Percentiles rank a stretch among this genome's conserved stretches.
These are phyloP conservation scores for Candida coquimbonensis DNA, from an alignment of 805 yeast species.

Conservation along the genomic window DNA sequence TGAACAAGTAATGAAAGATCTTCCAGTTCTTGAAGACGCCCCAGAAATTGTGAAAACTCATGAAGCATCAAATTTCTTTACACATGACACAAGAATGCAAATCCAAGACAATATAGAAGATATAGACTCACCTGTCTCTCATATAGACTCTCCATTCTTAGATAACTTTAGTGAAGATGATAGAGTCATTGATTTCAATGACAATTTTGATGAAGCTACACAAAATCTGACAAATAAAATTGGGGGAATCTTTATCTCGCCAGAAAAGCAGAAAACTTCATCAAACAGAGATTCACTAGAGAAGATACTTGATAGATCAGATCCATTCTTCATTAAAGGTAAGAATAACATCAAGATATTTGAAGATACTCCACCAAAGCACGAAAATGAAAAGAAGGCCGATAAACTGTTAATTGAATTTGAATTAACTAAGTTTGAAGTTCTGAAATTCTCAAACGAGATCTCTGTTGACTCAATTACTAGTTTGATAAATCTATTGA, in stretches of 20 bases:
- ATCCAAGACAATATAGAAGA: not conserved
- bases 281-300: constrained; percentile 14
- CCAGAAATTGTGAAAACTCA: no score
- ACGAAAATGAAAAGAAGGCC: constrained; percentile 4
- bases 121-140: constrained; percentile 3
- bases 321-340: constrained; percentile 19
- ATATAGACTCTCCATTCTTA: constrained; percentile 16
- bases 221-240: constrained; percentile 16
- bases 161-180: constrained; percentile 15
- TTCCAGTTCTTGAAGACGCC: no score
- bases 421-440: constrained; percentile 11
- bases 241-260: constrained; percentile 20
- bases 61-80: not conserved
- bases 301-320: constrained; percentile 15
- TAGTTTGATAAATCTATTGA: constrained; percentile 6
- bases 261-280: constrained; percentile 13
- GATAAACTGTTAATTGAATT: constrained; percentile 10
- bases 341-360: constrained; percentile 18
- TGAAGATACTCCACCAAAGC: constrained; percentile 14
- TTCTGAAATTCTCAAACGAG: constrained; percentile 2
- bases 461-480: constrained; percentile 9
- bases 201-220: constrained; percentile 15
- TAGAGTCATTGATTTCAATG: constrained; percentile 5
- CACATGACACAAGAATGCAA: constrained; percentile 1
- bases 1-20: no score